A percentile compares a stretch with the other conserved stretches of the same genome.
These are phyloP conservation scores for Mrakia hoshinonis DNA, from an alignment of 768 basidiomycete genomes.

Conservation along the genomic window DNA sequence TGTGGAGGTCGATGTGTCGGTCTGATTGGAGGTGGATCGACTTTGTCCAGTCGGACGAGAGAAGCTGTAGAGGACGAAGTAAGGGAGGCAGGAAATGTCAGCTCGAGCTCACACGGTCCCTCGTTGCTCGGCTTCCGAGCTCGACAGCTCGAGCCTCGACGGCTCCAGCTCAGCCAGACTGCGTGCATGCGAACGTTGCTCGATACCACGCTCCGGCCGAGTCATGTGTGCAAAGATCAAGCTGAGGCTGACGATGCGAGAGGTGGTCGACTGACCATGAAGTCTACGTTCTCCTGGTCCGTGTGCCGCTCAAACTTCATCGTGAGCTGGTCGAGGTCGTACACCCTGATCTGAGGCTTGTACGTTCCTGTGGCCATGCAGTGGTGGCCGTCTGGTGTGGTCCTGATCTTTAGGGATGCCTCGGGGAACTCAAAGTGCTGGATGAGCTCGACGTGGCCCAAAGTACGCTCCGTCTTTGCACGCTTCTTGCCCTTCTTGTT, in stretches of 20 bases:
- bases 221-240: background rate
- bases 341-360: constrained; percentile 93
- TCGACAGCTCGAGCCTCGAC: background rate
- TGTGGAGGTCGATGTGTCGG: constrained; percentile 88
- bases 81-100: background rate
- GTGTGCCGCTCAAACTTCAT: constrained; percentile 93
- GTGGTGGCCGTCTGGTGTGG: constrained; percentile 84
- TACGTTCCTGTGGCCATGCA: constrained; percentile 91
- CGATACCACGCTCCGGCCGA: no score
- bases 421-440: constrained; percentile 97
- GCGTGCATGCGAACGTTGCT: no score
- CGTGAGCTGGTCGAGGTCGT: constrained; percentile 85
- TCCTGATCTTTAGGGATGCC: constrained; percentile 82
- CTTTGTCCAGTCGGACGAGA: constrained; percentile 98
- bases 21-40: constrained; percentile 93
- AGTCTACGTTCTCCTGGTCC: constrained; percentile 95
- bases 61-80: constrained; percentile 49
- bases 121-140: background rate
- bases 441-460: constrained; percentile 74
- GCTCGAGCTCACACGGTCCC: background rate
- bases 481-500: constrained; percentile 29
- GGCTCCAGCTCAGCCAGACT: no score
- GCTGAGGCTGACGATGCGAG: no score
- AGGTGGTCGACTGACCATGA: constrained; percentile 86
- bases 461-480: constrained; percentile 24